Percentiles rank a stretch among this genome's conserved stretches.
These are phyloP conservation scores for Leucogyrophana mollusca DNA, from an alignment of 768 basidiomycete species.

Conservation along the genomic window DNA sequence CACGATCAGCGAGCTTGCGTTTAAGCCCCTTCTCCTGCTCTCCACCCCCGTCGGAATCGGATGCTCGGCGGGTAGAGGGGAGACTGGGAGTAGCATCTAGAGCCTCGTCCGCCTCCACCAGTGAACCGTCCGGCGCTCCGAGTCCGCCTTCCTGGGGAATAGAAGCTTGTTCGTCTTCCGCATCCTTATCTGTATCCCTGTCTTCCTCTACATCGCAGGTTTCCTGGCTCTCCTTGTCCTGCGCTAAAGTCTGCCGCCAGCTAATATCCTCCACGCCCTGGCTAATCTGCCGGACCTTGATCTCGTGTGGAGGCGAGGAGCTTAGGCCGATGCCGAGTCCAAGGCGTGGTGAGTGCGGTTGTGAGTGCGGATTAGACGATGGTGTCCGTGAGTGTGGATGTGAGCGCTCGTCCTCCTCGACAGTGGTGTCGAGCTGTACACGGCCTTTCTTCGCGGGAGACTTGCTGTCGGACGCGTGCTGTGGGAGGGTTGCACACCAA, in stretches of 20 bases:
- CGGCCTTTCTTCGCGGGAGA: conserved; percentile 80
- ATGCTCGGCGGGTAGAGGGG: conserved; percentile 24
- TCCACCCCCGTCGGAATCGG: conserved; percentile 44
- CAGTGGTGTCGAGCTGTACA: conserved; percentile 56
- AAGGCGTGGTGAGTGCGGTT: conserved; percentile 23
- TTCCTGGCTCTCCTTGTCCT: no score
- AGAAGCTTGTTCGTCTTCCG: no score
- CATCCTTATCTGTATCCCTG: no score
- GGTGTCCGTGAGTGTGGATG: conserved; percentile 27
- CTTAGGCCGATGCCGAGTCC: conserved; percentile 15
- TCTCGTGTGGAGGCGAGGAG: conserved; percentile 73
- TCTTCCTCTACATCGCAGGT: no score
- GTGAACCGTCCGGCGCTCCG: not conserved
- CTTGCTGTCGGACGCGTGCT: conserved; percentile 41
- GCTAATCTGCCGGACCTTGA: conserved; percentile 78
- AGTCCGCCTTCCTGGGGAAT: no score
- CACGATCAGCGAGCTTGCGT: conserved; percentile 68
- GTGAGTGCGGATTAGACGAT: conserved; percentile 4
- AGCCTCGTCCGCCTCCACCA: conserved; percentile 28
- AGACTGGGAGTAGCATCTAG: conserved; percentile 23
- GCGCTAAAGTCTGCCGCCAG: conserved; percentile 50
- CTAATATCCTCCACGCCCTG: conserved; percentile 77
- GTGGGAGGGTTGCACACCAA: conserved; percentile 12
- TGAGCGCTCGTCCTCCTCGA: conserved; percentile 62
- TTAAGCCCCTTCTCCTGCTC: conserved; percentile 64